Evolutionary conservation across 1,284 basidiomycete genomes (phyloP).

Genomic region (Leccinum pachyderme): DNA sequence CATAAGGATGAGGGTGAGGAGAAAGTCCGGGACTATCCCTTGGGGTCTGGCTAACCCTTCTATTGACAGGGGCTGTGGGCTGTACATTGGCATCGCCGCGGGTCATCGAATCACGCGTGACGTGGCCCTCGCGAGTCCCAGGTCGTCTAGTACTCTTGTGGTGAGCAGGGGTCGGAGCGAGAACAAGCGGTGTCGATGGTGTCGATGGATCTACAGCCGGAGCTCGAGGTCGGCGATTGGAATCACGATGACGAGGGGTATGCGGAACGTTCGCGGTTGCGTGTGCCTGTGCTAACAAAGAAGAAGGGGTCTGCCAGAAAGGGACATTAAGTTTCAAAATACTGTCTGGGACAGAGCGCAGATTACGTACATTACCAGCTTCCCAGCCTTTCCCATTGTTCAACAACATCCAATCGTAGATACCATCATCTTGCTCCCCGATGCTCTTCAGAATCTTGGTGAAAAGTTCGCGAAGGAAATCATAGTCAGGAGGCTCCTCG

Average conservation of each 20-base stretch:
- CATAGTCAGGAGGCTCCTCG: conserved; percentile 96
- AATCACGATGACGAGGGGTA: conserved; percentile 53
- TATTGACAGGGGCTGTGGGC: conserved; percentile 56
- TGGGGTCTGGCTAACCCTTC: conserved; percentile 62
- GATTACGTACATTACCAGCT: conserved; percentile 61
- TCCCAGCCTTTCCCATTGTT: conserved; percentile 90
- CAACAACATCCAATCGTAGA: conserved; percentile 97
- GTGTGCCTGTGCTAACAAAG: conserved; percentile 50
- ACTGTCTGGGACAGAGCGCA: conserved; percentile 1
- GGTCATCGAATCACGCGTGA: conserved; percentile 41
- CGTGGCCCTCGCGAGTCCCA: conserved; percentile 43
- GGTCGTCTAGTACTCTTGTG: conserved; percentile 54
- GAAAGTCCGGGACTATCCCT: conserved; percentile 47
- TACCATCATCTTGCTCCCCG: conserved; percentile 88
- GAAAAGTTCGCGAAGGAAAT: conserved; percentile 94
- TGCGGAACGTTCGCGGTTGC: conserved; percentile 50
- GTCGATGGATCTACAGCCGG: conserved; percentile 44
- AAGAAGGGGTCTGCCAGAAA: conserved; percentile 42
- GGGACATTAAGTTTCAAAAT: conserved; percentile 12
- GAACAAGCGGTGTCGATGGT: conserved; percentile 56
- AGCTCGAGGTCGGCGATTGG: conserved; percentile 50
- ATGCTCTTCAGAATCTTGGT: conserved; percentile 87
- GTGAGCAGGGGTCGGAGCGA: conserved; percentile 62
- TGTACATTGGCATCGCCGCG: conserved; percentile 58
- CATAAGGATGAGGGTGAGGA: conserved; percentile 75